Evolutionary conservation across 2,329 filamentous ascomycete genomes (phyloP), one percentile per base, ranked within the genome.

Genomic region (Alternaria sp.): DNA sequence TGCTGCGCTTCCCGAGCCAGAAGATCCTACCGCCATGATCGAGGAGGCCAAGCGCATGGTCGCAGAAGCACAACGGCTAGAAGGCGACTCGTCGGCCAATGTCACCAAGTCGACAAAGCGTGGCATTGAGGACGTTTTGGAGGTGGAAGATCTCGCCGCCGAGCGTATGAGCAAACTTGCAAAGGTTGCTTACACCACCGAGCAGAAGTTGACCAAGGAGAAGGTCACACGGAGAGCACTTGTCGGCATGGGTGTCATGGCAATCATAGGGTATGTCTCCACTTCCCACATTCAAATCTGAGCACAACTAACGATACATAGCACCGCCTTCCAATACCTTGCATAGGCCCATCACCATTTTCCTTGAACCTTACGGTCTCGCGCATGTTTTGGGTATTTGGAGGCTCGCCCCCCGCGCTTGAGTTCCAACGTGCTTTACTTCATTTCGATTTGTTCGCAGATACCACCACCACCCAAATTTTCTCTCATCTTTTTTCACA

Each of bases 21-120:
- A 93, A 67, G 91, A 96, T 72, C 90, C 93, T 1, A 87, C 91
- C 61, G 87, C 90, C 59, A 93, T 97, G 91, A 90, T 98, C 62
- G 90, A 90, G 26, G 89, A 93, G 74, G 96, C 96, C 30, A 93
- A 91, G 82, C 88, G 90, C 70, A 97, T 97, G 92, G 94, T 97
- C 6, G 87, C 91, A 66, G 89, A 89, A 68, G 90, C 90, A 30
- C 85, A 89, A 64, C 87, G 86, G 61, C 81, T 83, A 10, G 81
- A 84, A 17, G 77, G 75, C n/a, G 74, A 59, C 15, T 66, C 70
- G 21, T 63, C 68, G 25, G 60, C 62, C 26, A 69, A 70, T 25
- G 55, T 62, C 21, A 54, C 58, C 4, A 68, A 69, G 61, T 65
- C 68, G 7, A 67, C 70, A 28, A 81, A 81, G 76, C 78, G 79